These are phyloP conservation scores for Cercophora scortea DNA, from an alignment of 495 filamentous ascomycete species.

Conservation along the genomic window DNA sequence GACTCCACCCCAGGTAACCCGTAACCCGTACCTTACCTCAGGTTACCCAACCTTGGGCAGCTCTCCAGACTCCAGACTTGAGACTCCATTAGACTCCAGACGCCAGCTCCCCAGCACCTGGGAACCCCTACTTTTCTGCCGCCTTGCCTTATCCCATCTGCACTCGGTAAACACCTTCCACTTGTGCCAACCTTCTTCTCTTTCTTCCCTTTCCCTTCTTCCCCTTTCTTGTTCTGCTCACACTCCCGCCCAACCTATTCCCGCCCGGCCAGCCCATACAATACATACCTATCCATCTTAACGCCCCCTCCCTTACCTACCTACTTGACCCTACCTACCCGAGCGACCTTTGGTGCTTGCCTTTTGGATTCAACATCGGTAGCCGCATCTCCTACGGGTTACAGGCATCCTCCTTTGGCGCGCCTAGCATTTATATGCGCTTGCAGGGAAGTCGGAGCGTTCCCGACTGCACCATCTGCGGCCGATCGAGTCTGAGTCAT, in stretches of 20 bases:
- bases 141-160: constrained; percentile 4
- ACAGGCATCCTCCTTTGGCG: too few species aligned
- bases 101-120: constrained; percentile 3
- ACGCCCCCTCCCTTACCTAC: too few species aligned
- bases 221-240: not conserved
- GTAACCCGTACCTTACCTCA: too few species aligned
- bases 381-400: not conserved
- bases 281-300: too few species aligned
- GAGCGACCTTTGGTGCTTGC: not conserved
- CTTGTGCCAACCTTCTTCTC: constrained; percentile 1
- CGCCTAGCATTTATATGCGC: too few species aligned
- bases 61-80: not conserved
- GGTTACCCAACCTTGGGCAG: too few species aligned
- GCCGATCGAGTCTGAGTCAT: constrained; percentile 30
- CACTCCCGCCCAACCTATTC: constrained; percentile 1
- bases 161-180: constrained; percentile 5
- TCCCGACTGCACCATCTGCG: constrained; percentile 3
- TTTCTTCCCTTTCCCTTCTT: constrained; percentile 13
- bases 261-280: too few species aligned
- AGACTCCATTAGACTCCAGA: not conserved
- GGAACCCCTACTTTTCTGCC: constrained; percentile 16
- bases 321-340: too few species aligned
- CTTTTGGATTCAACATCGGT: not conserved
- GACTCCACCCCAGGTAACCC: too few species aligned
- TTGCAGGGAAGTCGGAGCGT: too few species aligned